Evolutionary conservation across 2,329 filamentous ascomycete genomes (phyloP).

Genomic region (Aspergillus sp.): DNA sequence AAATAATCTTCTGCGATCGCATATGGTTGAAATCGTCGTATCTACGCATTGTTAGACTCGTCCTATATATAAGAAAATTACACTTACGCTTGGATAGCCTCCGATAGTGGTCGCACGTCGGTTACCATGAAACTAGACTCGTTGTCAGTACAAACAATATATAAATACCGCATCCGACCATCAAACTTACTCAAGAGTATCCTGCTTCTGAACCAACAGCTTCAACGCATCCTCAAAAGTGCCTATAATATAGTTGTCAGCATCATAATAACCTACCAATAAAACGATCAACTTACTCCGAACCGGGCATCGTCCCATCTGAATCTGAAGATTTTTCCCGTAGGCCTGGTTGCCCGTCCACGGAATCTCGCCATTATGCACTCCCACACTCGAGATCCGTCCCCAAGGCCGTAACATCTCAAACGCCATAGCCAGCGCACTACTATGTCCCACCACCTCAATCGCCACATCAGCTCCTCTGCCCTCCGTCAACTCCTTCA

Average conservation of each 20-base stretch:
- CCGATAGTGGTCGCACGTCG: slow-evolving; percentile 67
- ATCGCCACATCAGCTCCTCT: slow-evolving; percentile 82
- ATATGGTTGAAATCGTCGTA: slow-evolving; percentile 71
- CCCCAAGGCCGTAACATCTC: slow-evolving; percentile 73
- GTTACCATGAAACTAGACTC: slow-evolving; percentile 68
- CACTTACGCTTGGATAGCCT: slow-evolving; percentile 58
- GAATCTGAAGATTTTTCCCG: slow-evolving; percentile 68
- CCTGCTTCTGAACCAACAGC: slow-evolving; percentile 64
- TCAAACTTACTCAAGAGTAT: slow-evolving; percentile 62
- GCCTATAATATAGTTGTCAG: slow-evolving; percentile 2
- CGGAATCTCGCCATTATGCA: slow-evolving; percentile 70
- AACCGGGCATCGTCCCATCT: slow-evolving; percentile 76
- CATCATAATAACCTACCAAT: no score
- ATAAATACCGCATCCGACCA: background rate
- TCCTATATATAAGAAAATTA: no score
- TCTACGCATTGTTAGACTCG: slow-evolving; percentile 25
- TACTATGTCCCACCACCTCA: slow-evolving; percentile 70
- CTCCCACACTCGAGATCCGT: slow-evolving; percentile 70
- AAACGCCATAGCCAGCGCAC: slow-evolving; percentile 68
- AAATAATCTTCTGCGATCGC: slow-evolving; percentile 71
- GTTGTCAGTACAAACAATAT: slow-evolving; percentile 17
- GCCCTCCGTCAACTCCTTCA: slow-evolving; percentile 73
- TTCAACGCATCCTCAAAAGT: slow-evolving; percentile 66
- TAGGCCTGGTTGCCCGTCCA: slow-evolving; percentile 65
- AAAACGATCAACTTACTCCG: slow-evolving; percentile 25